A percentile compares a stretch with the other conserved stretches of the same genome.
phyloP scores from a whole-genome alignment of 176 grass and related monocot species.

The Olyra latifolia region DNA sequence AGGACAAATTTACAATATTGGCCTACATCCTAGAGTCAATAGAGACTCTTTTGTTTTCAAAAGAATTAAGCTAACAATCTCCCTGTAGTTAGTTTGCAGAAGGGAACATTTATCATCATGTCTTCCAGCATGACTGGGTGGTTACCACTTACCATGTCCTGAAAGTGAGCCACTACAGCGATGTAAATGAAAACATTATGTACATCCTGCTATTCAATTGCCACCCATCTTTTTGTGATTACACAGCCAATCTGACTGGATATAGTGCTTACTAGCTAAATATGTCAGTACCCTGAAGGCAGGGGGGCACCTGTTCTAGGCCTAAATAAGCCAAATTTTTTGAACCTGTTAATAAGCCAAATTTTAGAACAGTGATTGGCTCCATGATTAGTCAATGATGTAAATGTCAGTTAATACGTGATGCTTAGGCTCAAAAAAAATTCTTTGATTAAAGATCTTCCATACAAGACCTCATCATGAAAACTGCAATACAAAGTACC shows the following conservation, averaged over 20 bases:
- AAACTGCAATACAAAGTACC: not conserved
- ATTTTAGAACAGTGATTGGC: not conserved
- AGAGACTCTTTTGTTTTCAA: not conserved
- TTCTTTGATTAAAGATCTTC: not conserved
- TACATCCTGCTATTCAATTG: not conserved
- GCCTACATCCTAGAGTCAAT: not conserved
- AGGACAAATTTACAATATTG: conserved; percentile 10
- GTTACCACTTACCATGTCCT: conserved; percentile 15
- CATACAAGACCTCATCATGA: conserved; percentile 1
- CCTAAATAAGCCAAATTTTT: not conserved
- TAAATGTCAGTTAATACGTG: not conserved
- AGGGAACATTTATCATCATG: not conserved
- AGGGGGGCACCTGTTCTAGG: not conserved
- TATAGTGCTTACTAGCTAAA: not conserved
- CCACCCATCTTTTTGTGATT: not conserved
- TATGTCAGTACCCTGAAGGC: not conserved
- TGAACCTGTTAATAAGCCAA: not conserved
- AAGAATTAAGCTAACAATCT: not conserved
- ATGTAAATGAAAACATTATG: conserved; percentile 11
- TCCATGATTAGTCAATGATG: conserved; percentile 19
- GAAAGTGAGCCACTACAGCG: not conserved
- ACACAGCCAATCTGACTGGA: not conserved
- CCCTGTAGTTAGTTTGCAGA: conserved; percentile 1
- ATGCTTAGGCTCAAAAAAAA: not conserved
- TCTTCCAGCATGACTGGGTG: not conserved